Evolutionary conservation across 176 grass and related monocot species (phyloP).

Genomic region (Musa beccarii): DNA sequence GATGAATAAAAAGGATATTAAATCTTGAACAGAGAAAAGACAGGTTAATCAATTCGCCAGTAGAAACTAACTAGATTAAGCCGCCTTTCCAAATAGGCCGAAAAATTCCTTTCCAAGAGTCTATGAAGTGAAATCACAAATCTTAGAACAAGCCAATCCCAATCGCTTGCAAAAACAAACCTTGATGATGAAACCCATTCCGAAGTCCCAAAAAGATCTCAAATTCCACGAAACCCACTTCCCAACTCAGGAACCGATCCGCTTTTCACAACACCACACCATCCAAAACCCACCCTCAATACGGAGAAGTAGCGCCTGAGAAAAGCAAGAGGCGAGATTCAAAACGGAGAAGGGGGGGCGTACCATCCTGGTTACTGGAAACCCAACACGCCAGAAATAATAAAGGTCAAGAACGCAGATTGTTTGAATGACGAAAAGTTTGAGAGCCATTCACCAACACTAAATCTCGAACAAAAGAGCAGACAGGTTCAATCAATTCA

Average conservation of each 20-base stretch:
- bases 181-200: neutral
- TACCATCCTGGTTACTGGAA: neutral
- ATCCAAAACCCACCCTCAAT: no score
- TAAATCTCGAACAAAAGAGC: neutral
- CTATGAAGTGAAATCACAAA: neutral
- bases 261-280: no score
- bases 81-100: no score
- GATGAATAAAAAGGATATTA: no score
- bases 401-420: neutral
- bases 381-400: neutral
- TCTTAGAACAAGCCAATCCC: neutral
- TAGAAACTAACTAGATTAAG: no score
- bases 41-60: no score
- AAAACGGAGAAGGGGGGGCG: no score
- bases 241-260: neutral
- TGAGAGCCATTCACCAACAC: neutral
- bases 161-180: neutral
- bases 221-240: neutral
- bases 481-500: neutral
- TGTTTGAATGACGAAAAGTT: neutral
- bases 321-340: no score
- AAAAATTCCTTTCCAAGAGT: neutral
- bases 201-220: neutral
- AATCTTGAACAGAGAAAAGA: no score
- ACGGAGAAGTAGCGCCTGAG: no score